Evolutionary conservation across 345 rosid genomes (phyloP), one percentile per base, ranked within the genome.

Genomic region (Reutealis trisperma): DNA sequence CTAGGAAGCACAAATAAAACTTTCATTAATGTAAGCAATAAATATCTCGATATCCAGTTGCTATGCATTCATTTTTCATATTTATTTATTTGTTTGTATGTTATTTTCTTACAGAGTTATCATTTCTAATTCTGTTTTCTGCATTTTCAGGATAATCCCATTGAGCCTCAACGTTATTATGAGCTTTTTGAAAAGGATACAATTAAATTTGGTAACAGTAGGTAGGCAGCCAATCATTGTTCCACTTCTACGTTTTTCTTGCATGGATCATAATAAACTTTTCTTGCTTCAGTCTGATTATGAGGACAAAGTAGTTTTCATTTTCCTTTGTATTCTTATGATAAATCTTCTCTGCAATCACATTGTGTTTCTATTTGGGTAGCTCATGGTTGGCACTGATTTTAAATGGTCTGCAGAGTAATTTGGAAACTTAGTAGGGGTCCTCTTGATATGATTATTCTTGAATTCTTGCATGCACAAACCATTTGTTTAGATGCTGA

Each of bases 1-100:
- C 99, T 94, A 68, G 99, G 98, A 77, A 96, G 99, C 84, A 96
- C 98, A 30, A 96, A 96, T 55, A 94, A 92, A 80, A 96, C 99
- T 6, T 89, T 77, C 84, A 85, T 96, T 71, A 96, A 96, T 83
- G 99, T 94, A 83, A 88, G 90, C 74, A 34, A 62, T 67, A 72
- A 67, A 73, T 63, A 74, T 51, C 77, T 77, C 30, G 34, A 65
- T 77, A 77, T 75, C 52, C 25, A 62, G 34, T 78, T 84, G 32
- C 34, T 30, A 16, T 64, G 49, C n/a, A 15, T 18, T 37, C n/a
- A 30, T 18, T 7, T 44, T 32, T 19, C 3, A 59, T 11, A 6
- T 34, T 24, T 19, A 14, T 6, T 54, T 67, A 14, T n/a, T n/a
- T n/a, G n/a, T 60, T 21, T 51, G 6, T 68, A 11, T 27, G 12